Evolutionary conservation across 129 eudicot species (phyloP), one percentile per base, ranked within the genome.

Genomic region (Ambrosia artemisiifolia): DNA sequence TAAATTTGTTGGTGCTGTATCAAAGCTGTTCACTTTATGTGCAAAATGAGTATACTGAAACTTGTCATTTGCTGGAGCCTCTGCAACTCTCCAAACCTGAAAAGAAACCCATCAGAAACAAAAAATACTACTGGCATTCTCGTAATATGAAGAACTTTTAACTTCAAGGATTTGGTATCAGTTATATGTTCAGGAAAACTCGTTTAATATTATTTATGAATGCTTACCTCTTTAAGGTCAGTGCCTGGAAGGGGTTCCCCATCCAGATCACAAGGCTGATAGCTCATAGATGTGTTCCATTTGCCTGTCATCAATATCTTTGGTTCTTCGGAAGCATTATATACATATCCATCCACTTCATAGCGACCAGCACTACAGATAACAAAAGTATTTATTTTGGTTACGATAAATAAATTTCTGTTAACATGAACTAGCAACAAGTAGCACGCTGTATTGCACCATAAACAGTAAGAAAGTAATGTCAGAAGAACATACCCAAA

Each of bases 311-410:
- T 87, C 77, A 94, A 86, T n/a, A 94, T 72, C 79, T 90, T 94
- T 33, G 98, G 98, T 79, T 94, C 98, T 67, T 94, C 98, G 11
- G 75, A 83, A 64, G 96, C 86, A 73, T 86, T 85, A 59, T 90
- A 94, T 6, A 88, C 98, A 60, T 94, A 90, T 75, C 98, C 98
- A 84, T 94, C 98, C 56, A 94, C 96, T 78, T 94, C 98, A 84
- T 89, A 90, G 7, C 98, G 86, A 75, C 88, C 88, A 76, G 98
- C 96, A 16, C 98, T 94, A 74, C 72, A 83, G 44, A 65, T 73
- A 32, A 72, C 51, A 75, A 18, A 50, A 14, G 24, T 19, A 64
- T 18, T 73, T 12, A 64, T 62, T 81, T 30, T 7, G 5, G 59
- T 3, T 57, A 60, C 16, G 4, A 9, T 2, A 2, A 0, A 30